These are phyloP conservation scores for Wickerhamia fluorescens DNA, from an alignment of 805 yeast genomes.

Conservation along the genomic window DNA sequence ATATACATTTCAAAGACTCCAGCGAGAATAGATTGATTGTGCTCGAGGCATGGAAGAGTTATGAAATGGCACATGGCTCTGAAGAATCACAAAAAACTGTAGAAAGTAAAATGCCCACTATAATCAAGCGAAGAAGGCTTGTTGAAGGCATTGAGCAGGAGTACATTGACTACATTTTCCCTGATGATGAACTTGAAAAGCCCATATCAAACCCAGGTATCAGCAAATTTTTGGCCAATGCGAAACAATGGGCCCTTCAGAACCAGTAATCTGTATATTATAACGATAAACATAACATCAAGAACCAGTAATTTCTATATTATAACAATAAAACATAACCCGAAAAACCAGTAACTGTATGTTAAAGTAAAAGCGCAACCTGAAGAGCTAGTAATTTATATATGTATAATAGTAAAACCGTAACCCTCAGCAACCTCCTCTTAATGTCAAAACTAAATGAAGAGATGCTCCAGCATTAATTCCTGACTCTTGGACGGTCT, in stretches of 20 bases:
- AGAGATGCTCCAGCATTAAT: constrained; percentile 79
- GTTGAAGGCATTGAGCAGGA: constrained; percentile 47
- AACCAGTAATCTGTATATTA: not conserved
- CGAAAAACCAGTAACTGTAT: no score
- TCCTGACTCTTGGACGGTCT: constrained; percentile 65
- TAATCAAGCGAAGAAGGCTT: constrained; percentile 38
- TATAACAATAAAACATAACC: no score
- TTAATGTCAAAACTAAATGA: constrained; percentile 83
- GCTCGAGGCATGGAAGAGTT: constrained; percentile 54
- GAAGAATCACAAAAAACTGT: constrained; percentile 28
- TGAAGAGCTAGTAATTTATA: no score
- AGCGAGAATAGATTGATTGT: constrained; percentile 40
- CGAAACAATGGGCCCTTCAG: constrained; percentile 27
- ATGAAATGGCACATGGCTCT: constrained; percentile 60
- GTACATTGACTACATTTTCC: constrained; percentile 55
- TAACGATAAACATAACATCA: no score
- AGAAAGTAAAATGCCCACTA: constrained; percentile 45
- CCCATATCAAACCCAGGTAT: constrained; percentile 17
- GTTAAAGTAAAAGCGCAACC: no score
- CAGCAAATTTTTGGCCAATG: constrained; percentile 35
- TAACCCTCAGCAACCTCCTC: constrained; percentile 75
- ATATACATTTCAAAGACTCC: constrained; percentile 33
- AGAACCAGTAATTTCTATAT: no score
- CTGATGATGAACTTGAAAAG: constrained; percentile 43
- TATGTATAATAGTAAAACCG: not conserved